Base-by-base conservation (phyloP, 257 asterid species). In the Linderniella brevidens region DNA sequence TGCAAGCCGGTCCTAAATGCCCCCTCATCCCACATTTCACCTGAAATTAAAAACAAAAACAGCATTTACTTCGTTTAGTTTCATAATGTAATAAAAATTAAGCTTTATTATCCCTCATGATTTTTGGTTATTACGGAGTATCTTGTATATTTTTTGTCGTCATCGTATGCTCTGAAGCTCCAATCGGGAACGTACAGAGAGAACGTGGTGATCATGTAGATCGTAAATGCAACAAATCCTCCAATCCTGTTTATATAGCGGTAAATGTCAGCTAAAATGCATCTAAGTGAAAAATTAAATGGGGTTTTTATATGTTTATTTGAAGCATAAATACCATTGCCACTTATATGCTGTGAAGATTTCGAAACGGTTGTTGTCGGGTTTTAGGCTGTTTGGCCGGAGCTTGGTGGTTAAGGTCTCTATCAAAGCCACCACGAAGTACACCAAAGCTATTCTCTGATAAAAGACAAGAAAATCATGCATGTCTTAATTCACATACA, bases 1-100 rank as follows among this genome's bases (percentile, higher is more conserved):
- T 86, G 64, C 97, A 86, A 0, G 87, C 97, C 0, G 93, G 94
- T 50, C 94, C 92, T 15, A 82, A 46, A 61, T 86, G 97, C 9
- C 97, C 94, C 65, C 87, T 69, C 93, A 79, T 86, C 64, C 94
- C 93, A 64, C 97, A 86, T 68, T 76, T 86, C 35, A 86, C 93
- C 96, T 86, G 61, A 42, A 18, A 12, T 2, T 2, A n/a, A 25
- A 25, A 6, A 25, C 32, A 25, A 25, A 6, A 25, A 6, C 3
- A 25, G 4, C 3, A 2, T 25, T 25, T 25, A 25, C 4, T 25
- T n/a, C 6, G 13, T 39, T 6, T 41, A 19, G 53, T 41, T 42
- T 25, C 32, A 44, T 19, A 49, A n/a, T n/a, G n/a, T n/a, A n/a
- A n/a, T n/a, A n/a, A n/a, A n/a, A n/a, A n/a, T n/a, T n/a, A n/a